Evolutionary conservation across 257 asterid genomes (phyloP).

Genomic region (Linaria vulgaris): DNA sequence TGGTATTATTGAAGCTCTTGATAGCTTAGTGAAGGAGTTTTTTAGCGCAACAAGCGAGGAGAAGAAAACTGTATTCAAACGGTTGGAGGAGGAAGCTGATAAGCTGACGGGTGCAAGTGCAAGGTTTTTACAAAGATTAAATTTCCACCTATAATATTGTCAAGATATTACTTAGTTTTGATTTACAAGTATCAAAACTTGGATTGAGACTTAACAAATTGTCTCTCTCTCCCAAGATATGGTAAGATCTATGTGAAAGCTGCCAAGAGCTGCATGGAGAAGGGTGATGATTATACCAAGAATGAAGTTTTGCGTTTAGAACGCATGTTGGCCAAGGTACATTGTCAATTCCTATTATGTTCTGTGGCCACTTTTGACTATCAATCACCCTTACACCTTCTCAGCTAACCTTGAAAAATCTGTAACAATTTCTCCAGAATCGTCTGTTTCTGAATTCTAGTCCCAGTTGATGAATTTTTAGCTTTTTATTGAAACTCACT

Average conservation of each 20-base stretch:
- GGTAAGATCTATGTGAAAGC: slow-evolving; percentile 80
- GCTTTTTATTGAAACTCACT: not conserved
- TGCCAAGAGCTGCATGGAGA: slow-evolving; percentile 78
- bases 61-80: slow-evolving; percentile 49
- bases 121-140: slow-evolving; percentile 44
- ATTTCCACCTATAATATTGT: not conserved
- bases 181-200: not conserved
- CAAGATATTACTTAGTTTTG: not conserved
- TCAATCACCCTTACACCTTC: not conserved
- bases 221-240: slow-evolving; percentile 39
- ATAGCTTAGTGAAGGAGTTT: slow-evolving; percentile 72
- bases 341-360: not conserved
- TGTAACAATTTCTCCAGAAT: not conserved
- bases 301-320: slow-evolving; percentile 78
- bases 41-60: slow-evolving; percentile 54
- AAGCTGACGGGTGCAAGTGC: slow-evolving; percentile 68
- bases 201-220: not conserved
- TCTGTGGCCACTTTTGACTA: not conserved
- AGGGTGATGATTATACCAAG: slow-evolving; percentile 83
- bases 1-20: slow-evolving; percentile 67
- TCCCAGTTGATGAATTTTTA: not conserved
- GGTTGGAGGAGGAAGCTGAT: slow-evolving; percentile 73
- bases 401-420: not conserved
- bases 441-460: not conserved
- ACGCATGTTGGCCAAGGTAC: slow-evolving; percentile 89